Conservation (phyloP, 148 eudicot genomes). For the Vaccinium myrtillus region DNA sequence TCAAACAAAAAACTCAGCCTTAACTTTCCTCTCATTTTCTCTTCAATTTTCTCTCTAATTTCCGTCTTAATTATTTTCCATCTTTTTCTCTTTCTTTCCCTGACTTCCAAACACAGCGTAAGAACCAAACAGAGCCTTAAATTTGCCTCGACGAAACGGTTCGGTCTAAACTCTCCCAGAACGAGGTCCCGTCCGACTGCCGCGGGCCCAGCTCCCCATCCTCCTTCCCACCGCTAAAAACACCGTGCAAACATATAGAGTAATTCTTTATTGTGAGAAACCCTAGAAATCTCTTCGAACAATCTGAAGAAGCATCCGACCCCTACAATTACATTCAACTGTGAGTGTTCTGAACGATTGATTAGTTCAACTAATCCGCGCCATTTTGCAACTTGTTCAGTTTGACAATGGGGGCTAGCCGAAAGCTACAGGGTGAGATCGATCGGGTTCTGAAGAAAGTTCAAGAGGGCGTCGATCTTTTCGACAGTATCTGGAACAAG, state of each 20-base stretch:
- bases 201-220: too few species aligned
- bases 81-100: too few species aligned
- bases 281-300: background rate
- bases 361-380: background rate
- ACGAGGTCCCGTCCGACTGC: too few species aligned
- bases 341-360: slow-evolving; percentile 5
- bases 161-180: too few species aligned
- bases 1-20: too few species aligned
- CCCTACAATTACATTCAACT: background rate
- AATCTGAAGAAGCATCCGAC: background rate
- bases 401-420: slow-evolving; percentile 80
- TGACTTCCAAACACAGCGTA: too few species aligned
- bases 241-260: background rate
- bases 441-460: slow-evolving; percentile 94
- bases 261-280: background rate
- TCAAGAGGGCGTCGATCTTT: slow-evolving; percentile 96
- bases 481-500: slow-evolving; percentile 99
- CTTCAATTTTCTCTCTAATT: too few species aligned
- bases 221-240: too few species aligned
- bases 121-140: too few species aligned
- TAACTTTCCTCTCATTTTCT: too few species aligned
- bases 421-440: slow-evolving; percentile 95
- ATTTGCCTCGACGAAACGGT: too few species aligned
- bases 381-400: slow-evolving; percentile 1
- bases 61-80: too few species aligned